Percentiles rank a stretch among this genome's conserved stretches.
phyloP scores from a whole-genome alignment of 768 basidiomycete genomes.

The Pisolithus orientalis region DNA sequence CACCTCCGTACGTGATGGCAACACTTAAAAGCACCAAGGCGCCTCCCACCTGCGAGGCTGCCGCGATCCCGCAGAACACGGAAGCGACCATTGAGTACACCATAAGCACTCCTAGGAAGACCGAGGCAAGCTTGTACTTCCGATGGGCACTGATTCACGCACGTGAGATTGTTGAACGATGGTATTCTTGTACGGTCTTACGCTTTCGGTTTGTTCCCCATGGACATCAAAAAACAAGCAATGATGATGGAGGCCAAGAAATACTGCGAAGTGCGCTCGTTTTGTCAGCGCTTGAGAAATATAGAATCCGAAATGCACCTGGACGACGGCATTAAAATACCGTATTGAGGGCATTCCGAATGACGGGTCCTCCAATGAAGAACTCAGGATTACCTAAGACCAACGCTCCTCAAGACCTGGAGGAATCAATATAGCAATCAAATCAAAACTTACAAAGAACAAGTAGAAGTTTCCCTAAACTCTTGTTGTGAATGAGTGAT shows the following conservation, averaged over 20 bases:
- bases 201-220: slow-evolving; percentile 93
- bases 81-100: slow-evolving; percentile 81
- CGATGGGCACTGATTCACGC: slow-evolving; percentile 14
- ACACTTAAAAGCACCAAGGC: slow-evolving; percentile 82
- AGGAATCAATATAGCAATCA: not conserved
- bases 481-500: not conserved
- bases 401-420: not conserved
- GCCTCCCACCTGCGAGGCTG: slow-evolving; percentile 57
- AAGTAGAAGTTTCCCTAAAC: slow-evolving; percentile 87
- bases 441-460: slow-evolving; percentile 66
- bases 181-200: slow-evolving; percentile 25
- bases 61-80: slow-evolving; percentile 71
- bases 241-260: slow-evolving; percentile 78
- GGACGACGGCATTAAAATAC: slow-evolving; percentile 69
- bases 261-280: slow-evolving; percentile 42
- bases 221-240: slow-evolving; percentile 88
- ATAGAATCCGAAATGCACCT: slow-evolving; percentile 38
- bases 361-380: slow-evolving; percentile 71
- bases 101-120: slow-evolving; percentile 72
- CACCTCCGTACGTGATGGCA: slow-evolving; percentile 77
- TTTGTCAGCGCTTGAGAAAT: slow-evolving; percentile 1
- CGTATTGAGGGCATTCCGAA: slow-evolving; percentile 61
- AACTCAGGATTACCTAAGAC: slow-evolving; percentile 74
- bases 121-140: slow-evolving; percentile 79
- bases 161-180: slow-evolving; percentile 2